phyloP scores from a whole-genome alignment of 192 early-diverging fungal species.

The Backusella sp. region DNA sequence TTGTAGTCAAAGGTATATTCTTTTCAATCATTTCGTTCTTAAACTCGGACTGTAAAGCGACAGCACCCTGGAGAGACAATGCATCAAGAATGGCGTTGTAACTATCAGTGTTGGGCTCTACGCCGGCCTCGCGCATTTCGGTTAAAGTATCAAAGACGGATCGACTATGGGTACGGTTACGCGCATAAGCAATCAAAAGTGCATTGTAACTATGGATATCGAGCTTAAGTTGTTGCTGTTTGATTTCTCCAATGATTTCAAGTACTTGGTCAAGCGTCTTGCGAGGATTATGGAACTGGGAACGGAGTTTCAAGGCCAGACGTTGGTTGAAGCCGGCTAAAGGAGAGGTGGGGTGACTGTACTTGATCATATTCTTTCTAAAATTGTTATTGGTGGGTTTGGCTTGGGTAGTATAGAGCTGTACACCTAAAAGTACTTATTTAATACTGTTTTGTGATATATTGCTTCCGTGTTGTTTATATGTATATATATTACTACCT shows the following conservation, averaged over 20 bases:
- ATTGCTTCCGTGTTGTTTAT: neutral
- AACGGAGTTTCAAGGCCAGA: neutral
- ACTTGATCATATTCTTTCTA: conserved; percentile 3
- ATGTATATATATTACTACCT: neutral
- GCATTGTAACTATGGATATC: conserved; percentile 43
- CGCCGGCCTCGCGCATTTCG: conserved; percentile 34
- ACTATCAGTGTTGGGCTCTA: conserved; percentile 34
- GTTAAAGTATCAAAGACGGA: conserved; percentile 30
- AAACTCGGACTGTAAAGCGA: neutral
- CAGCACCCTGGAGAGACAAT: neutral
- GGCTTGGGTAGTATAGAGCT: neutral
- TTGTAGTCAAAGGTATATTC: conserved; percentile 11
- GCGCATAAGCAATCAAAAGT: conserved; percentile 34
- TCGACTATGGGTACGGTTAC: conserved; percentile 10
- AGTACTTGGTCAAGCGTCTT: conserved; percentile 10
- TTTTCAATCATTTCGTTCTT: conserved; percentile 21
- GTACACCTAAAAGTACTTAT: neutral
- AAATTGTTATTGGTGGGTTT: neutral
- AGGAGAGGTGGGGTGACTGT: conserved; percentile 15
- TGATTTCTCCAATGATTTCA: conserved; percentile 23
- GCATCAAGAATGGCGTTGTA: conserved; percentile 40
- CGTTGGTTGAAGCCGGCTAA: neutral
- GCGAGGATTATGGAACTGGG: neutral
- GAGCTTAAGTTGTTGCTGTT: conserved; percentile 33
- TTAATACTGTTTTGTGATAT: neutral